Conservation (phyloP, 2,329 filamentous ascomycete genomes). For the Endoconidiophora laricicola region DNA sequence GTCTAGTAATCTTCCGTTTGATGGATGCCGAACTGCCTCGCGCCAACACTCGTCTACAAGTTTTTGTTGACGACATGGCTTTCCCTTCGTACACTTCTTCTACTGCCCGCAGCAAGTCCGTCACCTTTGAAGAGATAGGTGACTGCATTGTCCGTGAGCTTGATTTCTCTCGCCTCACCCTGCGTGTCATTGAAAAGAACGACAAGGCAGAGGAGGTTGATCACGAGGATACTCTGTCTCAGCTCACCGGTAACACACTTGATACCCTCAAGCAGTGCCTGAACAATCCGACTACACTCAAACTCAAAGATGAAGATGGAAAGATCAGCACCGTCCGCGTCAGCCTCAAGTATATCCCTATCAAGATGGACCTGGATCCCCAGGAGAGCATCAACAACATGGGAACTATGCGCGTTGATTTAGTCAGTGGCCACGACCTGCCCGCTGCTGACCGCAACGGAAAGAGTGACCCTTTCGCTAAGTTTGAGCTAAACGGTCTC, state of each 20-base stretch:
- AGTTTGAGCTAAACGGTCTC: slow-evolving; percentile 77
- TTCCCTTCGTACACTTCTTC: slow-evolving; percentile 79
- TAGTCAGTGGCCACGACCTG: slow-evolving; percentile 73
- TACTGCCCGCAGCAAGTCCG: slow-evolving; percentile 49
- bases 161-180: slow-evolving; percentile 86
- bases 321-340: slow-evolving; percentile 67
- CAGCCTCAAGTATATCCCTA: slow-evolving; percentile 84
- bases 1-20: slow-evolving; percentile 85
- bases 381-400: slow-evolving; percentile 99
- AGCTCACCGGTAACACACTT: slow-evolving; percentile 68
- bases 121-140: slow-evolving; percentile 78
- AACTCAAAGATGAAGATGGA: slow-evolving; percentile 63
- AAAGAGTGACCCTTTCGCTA: slow-evolving; percentile 92
- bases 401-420: slow-evolving; percentile 83
- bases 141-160: slow-evolving; percentile 93
- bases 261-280: slow-evolving; percentile 77
- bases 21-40: slow-evolving; percentile 75
- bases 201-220: slow-evolving; percentile 56
- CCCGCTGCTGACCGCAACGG: slow-evolving; percentile 90
- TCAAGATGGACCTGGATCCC: slow-evolving; percentile 85
- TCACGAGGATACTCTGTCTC: slow-evolving; percentile 62
- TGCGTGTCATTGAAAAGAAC: slow-evolving; percentile 67
- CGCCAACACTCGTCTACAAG: slow-evolving; percentile 61
- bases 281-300: slow-evolving; percentile 76
- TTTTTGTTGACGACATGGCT: slow-evolving; percentile 86